Evolutionary conservation across 2,329 filamentous ascomycete species (phyloP).

Genomic region (Microsporum canis): DNA sequence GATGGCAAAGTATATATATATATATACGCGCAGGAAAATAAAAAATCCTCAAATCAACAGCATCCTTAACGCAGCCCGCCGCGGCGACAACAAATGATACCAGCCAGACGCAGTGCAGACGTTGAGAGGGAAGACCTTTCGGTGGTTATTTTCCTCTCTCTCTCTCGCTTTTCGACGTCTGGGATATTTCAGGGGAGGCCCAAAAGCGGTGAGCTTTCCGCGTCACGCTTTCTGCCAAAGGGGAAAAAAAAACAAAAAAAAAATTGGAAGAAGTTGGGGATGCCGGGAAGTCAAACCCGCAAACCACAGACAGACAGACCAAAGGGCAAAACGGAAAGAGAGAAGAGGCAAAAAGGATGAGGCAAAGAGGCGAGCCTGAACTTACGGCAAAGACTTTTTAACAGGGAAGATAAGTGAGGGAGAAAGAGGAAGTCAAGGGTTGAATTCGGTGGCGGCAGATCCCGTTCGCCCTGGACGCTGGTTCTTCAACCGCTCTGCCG

Average conservation of each 20-base stretch:
- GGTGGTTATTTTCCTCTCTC: background rate
- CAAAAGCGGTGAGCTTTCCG: conserved; percentile 1
- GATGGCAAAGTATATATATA: background rate
- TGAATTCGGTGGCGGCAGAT: background rate
- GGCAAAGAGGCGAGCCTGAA: conserved; percentile 16
- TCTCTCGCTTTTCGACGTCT: background rate
- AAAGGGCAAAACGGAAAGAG: conserved; percentile 4
- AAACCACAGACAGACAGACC: background rate
- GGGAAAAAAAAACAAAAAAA: background rate
- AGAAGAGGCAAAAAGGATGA: conserved; percentile 8
- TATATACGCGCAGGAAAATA: background rate
- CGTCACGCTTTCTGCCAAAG: background rate
- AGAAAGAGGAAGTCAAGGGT: background rate
- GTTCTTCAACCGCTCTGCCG: background rate
- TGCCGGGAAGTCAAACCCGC: background rate
- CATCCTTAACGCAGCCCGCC: background rate
- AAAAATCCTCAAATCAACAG: background rate
- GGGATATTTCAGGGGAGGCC: background rate
- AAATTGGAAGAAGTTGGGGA: background rate
- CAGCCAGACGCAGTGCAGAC: background rate
- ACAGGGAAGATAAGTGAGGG: conserved; percentile 5
- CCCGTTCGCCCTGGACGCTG: background rate
- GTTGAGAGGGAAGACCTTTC: background rate
- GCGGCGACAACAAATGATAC: background rate
- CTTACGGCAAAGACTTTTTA: conserved; percentile 6